Conservation (phyloP, 1,139 yeast genomes). For the Candida freyschussii region DNA sequence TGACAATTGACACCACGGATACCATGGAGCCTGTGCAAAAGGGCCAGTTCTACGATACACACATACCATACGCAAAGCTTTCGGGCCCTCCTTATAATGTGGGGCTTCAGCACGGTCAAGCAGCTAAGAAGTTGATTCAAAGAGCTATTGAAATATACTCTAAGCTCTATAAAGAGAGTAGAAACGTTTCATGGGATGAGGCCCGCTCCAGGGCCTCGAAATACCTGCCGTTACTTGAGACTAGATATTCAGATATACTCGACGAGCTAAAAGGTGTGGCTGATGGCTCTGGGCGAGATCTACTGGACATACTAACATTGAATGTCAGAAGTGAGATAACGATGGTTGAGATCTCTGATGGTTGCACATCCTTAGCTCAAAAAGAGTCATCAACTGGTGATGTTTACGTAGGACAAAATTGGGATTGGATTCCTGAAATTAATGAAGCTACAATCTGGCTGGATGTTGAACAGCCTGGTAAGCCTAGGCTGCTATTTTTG, state of each 20-base stretch:
- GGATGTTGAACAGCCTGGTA: conserved; percentile 16
- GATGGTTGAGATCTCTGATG: conserved; percentile 20
- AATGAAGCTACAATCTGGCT: conserved; percentile 18
- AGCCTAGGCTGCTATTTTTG: conserved; percentile 17
- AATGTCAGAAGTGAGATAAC: conserved; percentile 24
- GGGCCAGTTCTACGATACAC: conserved; percentile 19
- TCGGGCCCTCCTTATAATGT: conserved; percentile 16
- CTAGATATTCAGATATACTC: conserved; percentile 14
- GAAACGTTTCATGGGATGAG: conserved; percentile 16
- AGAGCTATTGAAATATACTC: conserved; percentile 16
- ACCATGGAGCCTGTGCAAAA: conserved; percentile 10
- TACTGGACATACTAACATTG: conserved; percentile 20
- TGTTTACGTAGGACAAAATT: conserved; percentile 21
- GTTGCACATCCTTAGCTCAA: conserved; percentile 22
- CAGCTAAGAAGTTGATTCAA: conserved; percentile 15
- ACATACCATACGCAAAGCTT: conserved; percentile 15
- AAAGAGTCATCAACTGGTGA: conserved; percentile 9
- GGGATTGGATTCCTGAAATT: conserved; percentile 25
- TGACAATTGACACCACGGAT: background rate
- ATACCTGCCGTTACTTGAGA: conserved; percentile 13
- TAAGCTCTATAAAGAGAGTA: conserved; percentile 15
- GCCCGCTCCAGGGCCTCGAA: conserved; percentile 15
- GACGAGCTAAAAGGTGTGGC: conserved; percentile 22
- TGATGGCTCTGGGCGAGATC: conserved; percentile 14
- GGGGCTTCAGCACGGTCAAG: conserved; percentile 19